Evolutionary conservation across 2,329 filamentous ascomycete genomes (phyloP).

Genomic region (Camillea tinctor): DNA sequence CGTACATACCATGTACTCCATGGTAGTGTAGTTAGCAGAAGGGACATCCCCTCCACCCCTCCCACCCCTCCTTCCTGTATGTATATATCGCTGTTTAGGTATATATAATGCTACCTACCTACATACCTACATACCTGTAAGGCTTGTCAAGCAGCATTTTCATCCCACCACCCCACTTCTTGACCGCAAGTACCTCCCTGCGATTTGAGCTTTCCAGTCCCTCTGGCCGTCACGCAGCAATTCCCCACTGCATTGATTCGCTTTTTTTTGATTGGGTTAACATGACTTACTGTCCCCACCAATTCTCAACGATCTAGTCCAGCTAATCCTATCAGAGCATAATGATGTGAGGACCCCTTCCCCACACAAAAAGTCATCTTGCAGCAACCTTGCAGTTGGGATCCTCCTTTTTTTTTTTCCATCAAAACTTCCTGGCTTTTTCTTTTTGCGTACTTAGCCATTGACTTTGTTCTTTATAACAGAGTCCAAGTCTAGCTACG

Average conservation of each 20-base stretch:
- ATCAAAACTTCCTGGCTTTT: background rate
- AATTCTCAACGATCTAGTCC: slow-evolving; percentile 44
- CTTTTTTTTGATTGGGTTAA: slow-evolving; percentile 18
- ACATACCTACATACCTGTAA: too few species aligned
- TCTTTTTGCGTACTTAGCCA: background rate
- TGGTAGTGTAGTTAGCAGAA: background rate
- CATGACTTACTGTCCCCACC: slow-evolving; percentile 11
- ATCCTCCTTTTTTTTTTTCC: slow-evolving; percentile 8
- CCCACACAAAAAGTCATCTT: slow-evolving; percentile 24
- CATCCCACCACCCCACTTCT: background rate
- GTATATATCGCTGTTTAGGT: background rate
- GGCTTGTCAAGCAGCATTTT: background rate
- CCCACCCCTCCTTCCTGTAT: background rate
- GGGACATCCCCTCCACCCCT: background rate
- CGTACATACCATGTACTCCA: background rate
- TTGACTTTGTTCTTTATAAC: background rate
- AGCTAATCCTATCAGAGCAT: slow-evolving; percentile 32
- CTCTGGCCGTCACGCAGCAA: background rate
- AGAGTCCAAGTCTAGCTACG: background rate
- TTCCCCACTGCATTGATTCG: slow-evolving; percentile 10
- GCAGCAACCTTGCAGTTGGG: slow-evolving; percentile 16
- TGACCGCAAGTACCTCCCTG: background rate
- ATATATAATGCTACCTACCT: background rate
- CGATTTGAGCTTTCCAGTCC: background rate
- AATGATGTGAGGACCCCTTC: slow-evolving; percentile 23